These are phyloP conservation scores for Hypoxylon sp. DNA, from an alignment of 2,329 filamentous ascomycete species.

Conservation along the genomic window DNA sequence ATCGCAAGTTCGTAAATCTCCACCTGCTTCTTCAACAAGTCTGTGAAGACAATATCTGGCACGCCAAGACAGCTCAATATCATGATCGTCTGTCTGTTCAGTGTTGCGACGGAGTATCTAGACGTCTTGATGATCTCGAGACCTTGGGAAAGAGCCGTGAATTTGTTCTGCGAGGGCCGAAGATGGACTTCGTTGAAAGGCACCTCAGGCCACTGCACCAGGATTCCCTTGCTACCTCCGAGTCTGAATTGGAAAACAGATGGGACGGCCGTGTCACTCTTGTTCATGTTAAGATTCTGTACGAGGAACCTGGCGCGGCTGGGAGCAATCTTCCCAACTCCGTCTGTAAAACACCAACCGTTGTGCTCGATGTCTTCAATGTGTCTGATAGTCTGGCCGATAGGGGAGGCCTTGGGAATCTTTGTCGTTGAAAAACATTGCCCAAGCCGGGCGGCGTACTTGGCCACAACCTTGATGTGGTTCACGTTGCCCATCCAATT, in stretches of 20 bases:
- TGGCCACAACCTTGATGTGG: conserved; percentile 87
- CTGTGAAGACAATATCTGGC: conserved; percentile 73
- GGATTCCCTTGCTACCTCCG: conserved; percentile 91
- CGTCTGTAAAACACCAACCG: conserved; percentile 86
- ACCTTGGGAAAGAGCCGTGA: conserved; percentile 76
- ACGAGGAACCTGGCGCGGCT: conserved; percentile 82
- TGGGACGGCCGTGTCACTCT: conserved; percentile 68
- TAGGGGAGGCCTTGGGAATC: conserved; percentile 75
- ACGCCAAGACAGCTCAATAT: conserved; percentile 87
- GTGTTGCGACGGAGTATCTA: conserved; percentile 79
- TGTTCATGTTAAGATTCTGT: conserved; percentile 75
- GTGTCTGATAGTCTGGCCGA: conserved; percentile 69
- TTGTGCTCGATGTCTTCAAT: conserved; percentile 81
- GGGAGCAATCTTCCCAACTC: conserved; percentile 90
- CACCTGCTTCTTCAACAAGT: conserved; percentile 78
- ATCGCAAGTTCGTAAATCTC: conserved; percentile 78
- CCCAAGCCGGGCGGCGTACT: conserved; percentile 88
- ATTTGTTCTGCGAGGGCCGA: conserved; percentile 90
- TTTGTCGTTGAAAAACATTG: conserved; percentile 97
- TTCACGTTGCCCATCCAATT: conserved; percentile 88
- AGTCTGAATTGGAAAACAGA: conserved; percentile 94
- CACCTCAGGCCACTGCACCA: conserved; percentile 80
- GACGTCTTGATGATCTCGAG: conserved; percentile 91
- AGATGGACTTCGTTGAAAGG: conserved; percentile 80
- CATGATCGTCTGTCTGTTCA: conserved; percentile 92